These are phyloP conservation scores for Ceratocystis lukuohia DNA, from an alignment of 2,329 filamentous ascomycete species.

Conservation along the genomic window DNA sequence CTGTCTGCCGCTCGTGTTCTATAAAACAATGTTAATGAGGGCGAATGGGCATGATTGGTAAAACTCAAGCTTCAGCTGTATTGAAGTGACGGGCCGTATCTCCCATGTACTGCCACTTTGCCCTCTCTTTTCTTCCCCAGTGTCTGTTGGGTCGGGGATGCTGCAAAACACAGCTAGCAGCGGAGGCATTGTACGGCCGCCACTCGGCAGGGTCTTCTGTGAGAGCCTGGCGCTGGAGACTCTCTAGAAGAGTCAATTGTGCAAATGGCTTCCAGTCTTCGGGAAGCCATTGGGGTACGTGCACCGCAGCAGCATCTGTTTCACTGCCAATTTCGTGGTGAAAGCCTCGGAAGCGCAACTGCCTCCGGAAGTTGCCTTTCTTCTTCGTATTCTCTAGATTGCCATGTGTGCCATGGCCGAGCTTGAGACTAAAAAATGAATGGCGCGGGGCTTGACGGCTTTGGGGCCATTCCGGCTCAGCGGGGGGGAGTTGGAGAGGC, in stretches of 20 bases:
- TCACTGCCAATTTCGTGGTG: not conserved
- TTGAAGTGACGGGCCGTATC: not conserved
- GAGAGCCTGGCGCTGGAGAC: conserved; percentile 1
- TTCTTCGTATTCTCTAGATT: not conserved
- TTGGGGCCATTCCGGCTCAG: not conserved
- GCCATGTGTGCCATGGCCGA: not conserved
- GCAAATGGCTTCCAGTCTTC: conserved; percentile 12
- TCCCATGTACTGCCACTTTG: conserved; percentile 12
- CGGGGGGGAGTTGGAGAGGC: not conserved
- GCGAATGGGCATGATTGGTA: not conserved
- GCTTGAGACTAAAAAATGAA: conserved; percentile 3
- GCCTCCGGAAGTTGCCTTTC: not conserved
- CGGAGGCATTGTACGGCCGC: conserved; percentile 3
- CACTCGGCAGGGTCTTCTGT: not conserved
- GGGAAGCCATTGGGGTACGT: conserved; percentile 8
- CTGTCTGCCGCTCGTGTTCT: not conserved
- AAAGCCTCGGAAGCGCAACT: not conserved
- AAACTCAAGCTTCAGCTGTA: not conserved
- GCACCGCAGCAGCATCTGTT: conserved; percentile 1
- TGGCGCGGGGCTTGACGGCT: not conserved
- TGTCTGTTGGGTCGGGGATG: conserved; percentile 11
- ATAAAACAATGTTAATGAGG: not conserved
- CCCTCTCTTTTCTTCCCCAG: conserved; percentile 6
- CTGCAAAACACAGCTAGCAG: conserved; percentile 9
- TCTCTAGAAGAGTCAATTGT: conserved; percentile 9